Conservation (phyloP, 345 rosid species). For the Turritis glabra region DNA sequence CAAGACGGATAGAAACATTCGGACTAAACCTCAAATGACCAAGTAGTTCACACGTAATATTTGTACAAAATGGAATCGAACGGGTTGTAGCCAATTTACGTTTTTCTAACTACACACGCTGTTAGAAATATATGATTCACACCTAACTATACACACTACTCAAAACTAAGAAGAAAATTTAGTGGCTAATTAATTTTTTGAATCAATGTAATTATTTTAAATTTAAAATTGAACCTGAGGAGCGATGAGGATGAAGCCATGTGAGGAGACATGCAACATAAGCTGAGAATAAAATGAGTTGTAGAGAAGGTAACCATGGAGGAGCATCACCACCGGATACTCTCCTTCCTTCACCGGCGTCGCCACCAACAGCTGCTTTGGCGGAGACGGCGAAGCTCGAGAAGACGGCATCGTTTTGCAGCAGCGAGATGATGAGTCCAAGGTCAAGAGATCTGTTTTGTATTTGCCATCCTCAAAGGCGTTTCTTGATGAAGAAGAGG, state of each 20-base stretch:
- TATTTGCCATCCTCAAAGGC: conserved; percentile 52
- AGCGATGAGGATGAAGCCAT: conserved; percentile 85
- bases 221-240: conserved; percentile 59
- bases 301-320: conserved; percentile 83
- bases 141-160: neutral
- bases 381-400: conserved; percentile 36
- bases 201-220: neutral
- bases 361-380: conserved; percentile 71
- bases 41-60: too few relatives aligned
- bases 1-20: too few relatives aligned
- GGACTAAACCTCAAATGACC: too few relatives aligned
- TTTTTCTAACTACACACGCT: neutral
- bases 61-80: too few relatives aligned
- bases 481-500: conserved; percentile 34
- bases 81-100: too few relatives aligned
- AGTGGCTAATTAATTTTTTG: neutral
- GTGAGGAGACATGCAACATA: conserved; percentile 79
- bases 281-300: conserved; percentile 91
- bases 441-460: conserved; percentile 42
- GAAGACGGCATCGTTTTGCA: conserved; percentile 17
- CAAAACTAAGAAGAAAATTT: neutral
- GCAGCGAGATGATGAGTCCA: conserved; percentile 41
- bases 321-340: conserved; percentile 66
- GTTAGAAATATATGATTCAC: too few relatives aligned
- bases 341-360: conserved; percentile 65